Evolutionary conservation across 1,139 yeast genomes (phyloP), one percentile per base, ranked within the genome.

Genomic region (Pichia cactophila): DNA sequence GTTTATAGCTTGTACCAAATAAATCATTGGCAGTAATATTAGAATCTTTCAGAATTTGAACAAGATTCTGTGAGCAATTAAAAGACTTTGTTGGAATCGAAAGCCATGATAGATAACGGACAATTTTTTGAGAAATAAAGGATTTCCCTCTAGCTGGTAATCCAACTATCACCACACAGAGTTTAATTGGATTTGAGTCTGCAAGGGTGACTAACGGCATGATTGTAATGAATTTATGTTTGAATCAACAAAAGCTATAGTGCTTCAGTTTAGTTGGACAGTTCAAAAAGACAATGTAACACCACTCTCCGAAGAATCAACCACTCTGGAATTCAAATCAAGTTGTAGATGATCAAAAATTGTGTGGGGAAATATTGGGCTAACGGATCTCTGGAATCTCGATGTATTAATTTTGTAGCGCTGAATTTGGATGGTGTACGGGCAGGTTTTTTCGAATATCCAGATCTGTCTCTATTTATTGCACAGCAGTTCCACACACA

Each of bases 61-160:
- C 26, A 20, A 51, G 39, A 26, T 51, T 96, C 79, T 56, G 39
- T 16, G 97, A 97, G 23, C 90, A 96, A 61, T 89, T 89, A 70
- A 92, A 92, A 52, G 92, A 85, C 62, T 83, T 83, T 41, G 96
- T 88, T 53, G 80, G 80, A 51, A 92, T 86, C 4, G 95, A 86
- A 41, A 90, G 74, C 98, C 98, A 92, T 43, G 89, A 81, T 50
- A 92, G 74, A 63, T 90, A 92, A 47, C 97, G 77, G 39, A 90
- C 96, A 50, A 92, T 71, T 60, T 84, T 84, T 59, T 83, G 89
- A 9, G 90, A 86, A 58, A 85, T 85, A 64, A 84, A 73, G n/a
- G 87, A 80, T 64, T 84, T 84, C 28, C 92, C 92, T 54, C 88
- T 67, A 29, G 86, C 86, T 9, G 89, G 89, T 52, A 82, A 69